Percentiles rank a stretch among this genome's conserved stretches.
phyloP scores from a whole-genome alignment of 352 stramenopile genomes.

The Phytophthora chlamydospora region DNA sequence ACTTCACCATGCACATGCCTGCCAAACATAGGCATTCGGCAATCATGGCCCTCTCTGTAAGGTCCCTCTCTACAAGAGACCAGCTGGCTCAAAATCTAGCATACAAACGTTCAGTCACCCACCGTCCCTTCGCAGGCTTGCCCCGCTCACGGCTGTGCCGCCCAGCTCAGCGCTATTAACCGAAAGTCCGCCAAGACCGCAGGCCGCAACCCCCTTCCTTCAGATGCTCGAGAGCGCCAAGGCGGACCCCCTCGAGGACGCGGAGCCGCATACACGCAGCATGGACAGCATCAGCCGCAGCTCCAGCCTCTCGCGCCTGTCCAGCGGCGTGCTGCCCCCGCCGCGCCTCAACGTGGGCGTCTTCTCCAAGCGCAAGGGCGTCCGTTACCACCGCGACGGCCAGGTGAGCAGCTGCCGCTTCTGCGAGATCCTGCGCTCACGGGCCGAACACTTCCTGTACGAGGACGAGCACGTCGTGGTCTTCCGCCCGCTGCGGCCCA shows the following conservation, averaged over 20 bases:
- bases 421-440: slow-evolving; percentile 73
- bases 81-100: no score
- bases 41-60: no score
- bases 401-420: slow-evolving; percentile 74
- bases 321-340: slow-evolving; percentile 22
- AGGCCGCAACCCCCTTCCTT: not conserved
- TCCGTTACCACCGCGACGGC: slow-evolving; percentile 68
- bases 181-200: slow-evolving; percentile 11
- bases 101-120: no score
- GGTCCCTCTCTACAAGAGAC: no score
- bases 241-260: slow-evolving; percentile 6
- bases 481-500: slow-evolving; percentile 76
- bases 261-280: slow-evolving; percentile 12
- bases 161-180: slow-evolving; percentile 3
- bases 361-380: slow-evolving; percentile 73
- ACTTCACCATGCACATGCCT: no score
- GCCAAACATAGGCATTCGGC: no score
- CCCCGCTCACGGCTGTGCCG: no score
- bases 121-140: no score
- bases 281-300: slow-evolving; percentile 14
- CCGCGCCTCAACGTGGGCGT: slow-evolving; percentile 46
- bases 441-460: slow-evolving; percentile 73
- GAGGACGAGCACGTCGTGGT: slow-evolving; percentile 81
- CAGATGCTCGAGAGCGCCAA: slow-evolving; percentile 22
- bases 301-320: slow-evolving; percentile 23